Conservation (phyloP, 2,329 filamentous ascomycete species). For the Cercospora sp. region DNA sequence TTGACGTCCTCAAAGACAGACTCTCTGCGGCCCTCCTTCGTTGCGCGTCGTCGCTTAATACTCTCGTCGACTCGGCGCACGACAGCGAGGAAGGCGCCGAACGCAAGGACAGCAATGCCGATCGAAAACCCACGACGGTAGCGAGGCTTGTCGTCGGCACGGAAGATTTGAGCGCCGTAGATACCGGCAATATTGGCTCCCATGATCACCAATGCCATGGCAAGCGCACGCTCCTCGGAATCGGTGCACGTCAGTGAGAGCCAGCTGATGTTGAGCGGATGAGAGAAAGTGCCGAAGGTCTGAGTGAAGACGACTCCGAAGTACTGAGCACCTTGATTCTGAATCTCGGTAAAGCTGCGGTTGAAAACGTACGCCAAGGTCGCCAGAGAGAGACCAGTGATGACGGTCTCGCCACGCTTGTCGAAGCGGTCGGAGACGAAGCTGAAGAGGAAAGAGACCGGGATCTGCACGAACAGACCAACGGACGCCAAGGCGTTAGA, state of each 20-base stretch:
- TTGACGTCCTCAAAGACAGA: conserved; percentile 18
- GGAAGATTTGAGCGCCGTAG: conserved; percentile 63
- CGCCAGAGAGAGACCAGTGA: conserved; percentile 51
- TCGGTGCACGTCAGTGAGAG: conserved; percentile 58
- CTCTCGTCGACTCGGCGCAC: conserved; percentile 50
- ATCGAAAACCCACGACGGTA: conserved; percentile 57
- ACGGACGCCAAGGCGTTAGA: conserved; percentile 40
- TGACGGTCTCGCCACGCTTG: conserved; percentile 55
- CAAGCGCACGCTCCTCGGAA: conserved; percentile 59
- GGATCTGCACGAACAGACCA: conserved; percentile 46
- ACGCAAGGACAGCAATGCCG: conserved; percentile 47
- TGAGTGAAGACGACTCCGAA: conserved; percentile 61
- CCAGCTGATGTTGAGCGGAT: conserved; percentile 63
- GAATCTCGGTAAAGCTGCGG: conserved; percentile 52
- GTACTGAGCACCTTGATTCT: conserved; percentile 48
- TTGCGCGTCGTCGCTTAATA: conserved; percentile 18
- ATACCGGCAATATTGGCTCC: conserved; percentile 63
- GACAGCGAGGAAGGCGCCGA: conserved; percentile 48
- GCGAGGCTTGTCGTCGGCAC: conserved; percentile 52
- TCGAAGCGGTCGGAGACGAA: conserved; percentile 56
- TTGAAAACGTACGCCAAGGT: conserved; percentile 58
- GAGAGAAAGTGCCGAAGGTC: conserved; percentile 56
- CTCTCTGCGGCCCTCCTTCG: conserved; percentile 8
- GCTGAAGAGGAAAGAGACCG: conserved; percentile 55
- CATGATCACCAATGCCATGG: conserved; percentile 64